Percentiles rank a stretch among this genome's conserved stretches.
phyloP scores from a whole-genome alignment of 2,329 filamentous ascomycete species.

The Metarhizium album region DNA sequence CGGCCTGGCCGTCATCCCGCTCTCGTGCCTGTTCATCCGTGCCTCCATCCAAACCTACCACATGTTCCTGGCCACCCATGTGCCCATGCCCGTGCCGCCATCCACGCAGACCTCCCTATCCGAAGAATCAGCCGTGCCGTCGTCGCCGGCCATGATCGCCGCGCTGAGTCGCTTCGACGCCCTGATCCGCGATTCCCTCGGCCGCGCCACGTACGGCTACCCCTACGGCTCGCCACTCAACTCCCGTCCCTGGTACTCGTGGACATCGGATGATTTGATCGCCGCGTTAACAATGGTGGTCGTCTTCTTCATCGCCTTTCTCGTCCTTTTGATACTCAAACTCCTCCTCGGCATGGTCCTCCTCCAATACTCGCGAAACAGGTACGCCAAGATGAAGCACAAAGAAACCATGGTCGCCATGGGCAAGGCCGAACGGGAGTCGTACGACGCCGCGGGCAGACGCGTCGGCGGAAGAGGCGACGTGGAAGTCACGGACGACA shows the following conservation, averaged over 20 bases:
- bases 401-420: slow-evolving; percentile 43
- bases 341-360: slow-evolving; percentile 82
- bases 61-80: slow-evolving; percentile 87
- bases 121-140: slow-evolving; percentile 49
- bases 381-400: slow-evolving; percentile 73
- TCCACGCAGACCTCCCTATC: slow-evolving; percentile 55
- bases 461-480: slow-evolving; percentile 73
- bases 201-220: slow-evolving; percentile 58
- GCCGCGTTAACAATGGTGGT: slow-evolving; percentile 72
- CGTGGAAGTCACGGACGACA: slow-evolving; percentile 82
- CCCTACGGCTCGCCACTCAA: slow-evolving; percentile 31
- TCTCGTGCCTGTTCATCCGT: slow-evolving; percentile 91
- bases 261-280: slow-evolving; percentile 62
- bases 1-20: slow-evolving; percentile 80
- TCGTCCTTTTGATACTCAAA: slow-evolving; percentile 76
- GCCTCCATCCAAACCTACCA: slow-evolving; percentile 93
- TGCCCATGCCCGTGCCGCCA: slow-evolving; percentile 60
- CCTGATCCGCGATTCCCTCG: slow-evolving; percentile 64
- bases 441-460: slow-evolving; percentile 59
- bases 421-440: slow-evolving; percentile 38
- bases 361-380: slow-evolving; percentile 64
- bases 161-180: slow-evolving; percentile 71
- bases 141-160: slow-evolving; percentile 65
- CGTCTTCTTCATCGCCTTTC: slow-evolving; percentile 74
- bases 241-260: slow-evolving; percentile 37